phyloP scores from a whole-genome alignment of 805 yeast species.

The Candida michaelii region DNA sequence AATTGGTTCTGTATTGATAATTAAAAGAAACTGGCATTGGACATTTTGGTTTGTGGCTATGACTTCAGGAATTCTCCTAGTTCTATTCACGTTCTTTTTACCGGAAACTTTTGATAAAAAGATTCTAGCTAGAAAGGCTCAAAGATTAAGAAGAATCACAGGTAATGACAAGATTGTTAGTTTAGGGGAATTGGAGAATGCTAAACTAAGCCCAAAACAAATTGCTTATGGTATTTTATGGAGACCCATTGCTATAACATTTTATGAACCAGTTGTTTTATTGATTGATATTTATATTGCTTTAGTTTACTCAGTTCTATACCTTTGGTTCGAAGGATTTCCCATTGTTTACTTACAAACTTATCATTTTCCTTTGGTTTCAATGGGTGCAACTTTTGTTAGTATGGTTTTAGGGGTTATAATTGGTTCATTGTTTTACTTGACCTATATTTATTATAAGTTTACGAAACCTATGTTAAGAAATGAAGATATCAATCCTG shows the following conservation, averaged over 20 bases:
- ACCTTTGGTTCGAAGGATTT: slow-evolving; percentile 52
- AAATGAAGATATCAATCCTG: slow-evolving; percentile 34
- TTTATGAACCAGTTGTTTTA: slow-evolving; percentile 55
- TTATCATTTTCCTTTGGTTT: slow-evolving; percentile 47
- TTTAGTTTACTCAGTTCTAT: slow-evolving; percentile 51
- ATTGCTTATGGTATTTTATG: slow-evolving; percentile 34
- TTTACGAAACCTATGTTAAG: slow-evolving; percentile 19
- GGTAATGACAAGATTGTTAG: slow-evolving; percentile 46
- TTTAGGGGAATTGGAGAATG: slow-evolving; percentile 36
- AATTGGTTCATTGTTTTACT: too few relatives aligned
- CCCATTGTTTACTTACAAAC: slow-evolving; percentile 51
- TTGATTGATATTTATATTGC: slow-evolving; percentile 53
- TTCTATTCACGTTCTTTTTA: slow-evolving; percentile 37
- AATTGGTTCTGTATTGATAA: slow-evolving; percentile 49
- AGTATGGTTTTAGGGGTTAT: too few relatives aligned
- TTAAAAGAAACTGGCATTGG: slow-evolving; percentile 53
- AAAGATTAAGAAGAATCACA: slow-evolving; percentile 46
- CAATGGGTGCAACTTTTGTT: slow-evolving; percentile 48
- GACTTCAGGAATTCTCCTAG: slow-evolving; percentile 35
- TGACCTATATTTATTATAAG: slow-evolving; percentile 24
- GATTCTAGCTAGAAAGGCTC: slow-evolving; percentile 47
- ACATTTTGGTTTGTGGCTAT: slow-evolving; percentile 53
- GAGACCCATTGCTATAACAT: slow-evolving; percentile 51
- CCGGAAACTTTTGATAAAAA: slow-evolving; percentile 51
- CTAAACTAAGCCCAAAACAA: slow-evolving; percentile 19